Percentiles rank a stretch among this genome's conserved stretches.
These are phyloP conservation scores for Trichomonascaceae sp. DNA, from an alignment of 1,139 yeast genomes.

Conservation along the genomic window DNA sequence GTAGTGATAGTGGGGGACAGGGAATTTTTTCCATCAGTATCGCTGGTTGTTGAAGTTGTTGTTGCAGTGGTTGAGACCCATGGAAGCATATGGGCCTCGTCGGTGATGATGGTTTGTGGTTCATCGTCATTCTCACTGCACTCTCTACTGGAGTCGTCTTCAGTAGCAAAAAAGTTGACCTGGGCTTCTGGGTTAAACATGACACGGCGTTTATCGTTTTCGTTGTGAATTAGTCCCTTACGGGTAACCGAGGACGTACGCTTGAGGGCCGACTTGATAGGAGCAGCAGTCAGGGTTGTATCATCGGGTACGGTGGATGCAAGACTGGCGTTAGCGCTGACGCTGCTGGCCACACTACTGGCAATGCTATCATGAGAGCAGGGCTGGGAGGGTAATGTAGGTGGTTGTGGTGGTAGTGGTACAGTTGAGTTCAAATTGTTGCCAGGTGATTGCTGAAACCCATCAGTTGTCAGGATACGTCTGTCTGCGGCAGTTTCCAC, in stretches of 20 bases:
- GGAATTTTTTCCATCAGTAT: no score
- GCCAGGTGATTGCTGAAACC: no score
- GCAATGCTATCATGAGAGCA: neutral
- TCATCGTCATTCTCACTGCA: neutral
- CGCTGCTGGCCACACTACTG: neutral
- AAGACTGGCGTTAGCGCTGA: neutral
- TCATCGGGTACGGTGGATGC: neutral
- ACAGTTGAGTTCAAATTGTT: no score
- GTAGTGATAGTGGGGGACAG: no score
- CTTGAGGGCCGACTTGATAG: neutral
- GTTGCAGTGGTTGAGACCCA: no score
- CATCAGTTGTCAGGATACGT: no score
- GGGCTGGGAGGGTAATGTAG: neutral
- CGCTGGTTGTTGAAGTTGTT: no score
- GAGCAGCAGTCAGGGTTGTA: neutral
- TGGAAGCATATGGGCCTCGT: constrained; percentile 5
- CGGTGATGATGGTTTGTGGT: constrained; percentile 1
- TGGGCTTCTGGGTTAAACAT: neutral
- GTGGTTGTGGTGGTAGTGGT: neutral
- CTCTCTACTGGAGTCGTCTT: neutral
- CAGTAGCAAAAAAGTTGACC: neutral
- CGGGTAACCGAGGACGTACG: neutral
- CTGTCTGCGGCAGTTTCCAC: no score
- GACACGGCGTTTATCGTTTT: neutral
- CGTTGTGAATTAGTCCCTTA: neutral